These are phyloP conservation scores for Xanthoconium stramineum DNA, from an alignment of 768 basidiomycete genomes.

Conservation along the genomic window DNA sequence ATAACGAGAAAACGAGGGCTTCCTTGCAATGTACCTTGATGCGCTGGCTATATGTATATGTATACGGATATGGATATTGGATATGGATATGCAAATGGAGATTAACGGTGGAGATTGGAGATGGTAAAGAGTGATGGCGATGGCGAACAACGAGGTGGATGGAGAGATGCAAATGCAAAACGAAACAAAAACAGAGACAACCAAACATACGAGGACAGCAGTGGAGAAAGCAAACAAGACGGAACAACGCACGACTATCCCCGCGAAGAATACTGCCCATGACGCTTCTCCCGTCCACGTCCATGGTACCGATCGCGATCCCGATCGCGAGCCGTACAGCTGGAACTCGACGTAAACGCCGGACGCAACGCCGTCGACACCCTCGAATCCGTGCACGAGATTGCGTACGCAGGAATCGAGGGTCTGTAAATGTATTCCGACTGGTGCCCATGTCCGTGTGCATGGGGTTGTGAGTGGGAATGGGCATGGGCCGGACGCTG, in stretches of 20 bases:
- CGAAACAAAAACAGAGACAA: too few relatives aligned
- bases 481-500: slow-evolving; percentile 6
- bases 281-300: slow-evolving; percentile 12
- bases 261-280: slow-evolving; percentile 14
- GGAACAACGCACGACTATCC: background rate
- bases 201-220: background rate
- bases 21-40: background rate
- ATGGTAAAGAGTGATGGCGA: too few relatives aligned
- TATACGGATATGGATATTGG: too few relatives aligned
- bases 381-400: slow-evolving; percentile 31
- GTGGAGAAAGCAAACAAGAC: background rate
- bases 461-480: background rate
- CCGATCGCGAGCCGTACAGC: slow-evolving; percentile 15
- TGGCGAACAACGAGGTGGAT: too few relatives aligned
- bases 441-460: slow-evolving; percentile 1
- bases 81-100: too few relatives aligned
- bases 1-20: background rate
- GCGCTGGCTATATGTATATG: background rate
- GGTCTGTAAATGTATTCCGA: slow-evolving; percentile 29
- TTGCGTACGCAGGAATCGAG: slow-evolving; percentile 30
- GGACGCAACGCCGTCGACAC: slow-evolving; percentile 34
- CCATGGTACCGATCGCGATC: slow-evolving; percentile 14
- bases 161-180: too few relatives aligned
- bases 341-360: slow-evolving; percentile 29
- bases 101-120: too few relatives aligned